Base-by-base conservation (phyloP, 2,329 filamentous ascomycete genomes). In the Botrytis paeoniae region DNA sequence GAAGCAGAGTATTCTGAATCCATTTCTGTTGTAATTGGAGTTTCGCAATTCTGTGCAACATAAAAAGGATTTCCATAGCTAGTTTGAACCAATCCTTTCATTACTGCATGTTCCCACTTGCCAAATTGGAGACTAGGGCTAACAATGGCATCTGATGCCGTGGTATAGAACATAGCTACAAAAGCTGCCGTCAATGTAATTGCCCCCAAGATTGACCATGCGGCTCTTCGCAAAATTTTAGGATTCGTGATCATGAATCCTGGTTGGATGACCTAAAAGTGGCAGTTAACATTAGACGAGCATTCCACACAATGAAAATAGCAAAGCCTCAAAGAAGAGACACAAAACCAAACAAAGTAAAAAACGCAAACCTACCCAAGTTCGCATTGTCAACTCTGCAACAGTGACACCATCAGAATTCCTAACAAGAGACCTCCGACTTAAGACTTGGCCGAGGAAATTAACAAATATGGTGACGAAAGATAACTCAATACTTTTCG, bases 391-490 rank as follows among this genome's bases (percentile, higher is more conserved):
- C 84, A 95, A 88, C 78, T 95, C 92, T 0, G 93, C 90, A 25
- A 95, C 85, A 0, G 89, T 93, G 73, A 95, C 87, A 3, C 93
- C 93, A 4, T 84, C 83, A 0, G 89, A 87, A 14, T 85, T 83
- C 71, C 85, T 87, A 37, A 86, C 85, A 72, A 93, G 87, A 0
- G 92, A 91, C 71, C 91, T 84, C 32, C 91, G 86, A n/a, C 89
- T 93, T 25, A 95, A 82, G 0, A 92, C 87, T 80, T 96, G 93
- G 0, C 93, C 93, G 0, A 95, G 80, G 71, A 92, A 92, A 0
- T 91, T 87, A 1, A 95, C 91, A 74, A 93, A 92, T 0, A 93
- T 89, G 0, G 92, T 93, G 5, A 93, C 92, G 78, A 94, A 95
- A 0, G 91, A 89, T 75, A 95, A 80, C 81, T 95, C 93, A 65